Base-by-base conservation (phyloP, 805 yeast species). In the Wickerhamomyces strasburgensis region DNA sequence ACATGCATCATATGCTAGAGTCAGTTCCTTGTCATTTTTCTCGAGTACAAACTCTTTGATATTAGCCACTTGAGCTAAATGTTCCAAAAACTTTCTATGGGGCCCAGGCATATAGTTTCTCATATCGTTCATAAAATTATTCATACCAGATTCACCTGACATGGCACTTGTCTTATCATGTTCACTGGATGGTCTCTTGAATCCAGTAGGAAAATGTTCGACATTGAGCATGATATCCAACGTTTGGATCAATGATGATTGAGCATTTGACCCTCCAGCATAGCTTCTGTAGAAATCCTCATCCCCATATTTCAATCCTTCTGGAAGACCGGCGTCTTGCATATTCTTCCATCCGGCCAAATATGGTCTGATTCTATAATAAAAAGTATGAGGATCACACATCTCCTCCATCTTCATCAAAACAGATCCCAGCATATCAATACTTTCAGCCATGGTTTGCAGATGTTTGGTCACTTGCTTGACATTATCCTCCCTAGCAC, bases 191-290 rank as follows among this genome's bases (percentile, higher is more conserved):
- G 35, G 63, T 64, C 67, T 51, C 39, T 80, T 60, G 37, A 71
- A 70, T 3, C 95, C 96, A 2, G 90, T 79, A 5, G 95, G 80
- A 44, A 70, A 72, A 58, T 89, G 98, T 40, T 78, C 79, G 13
- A 89, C 83, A 33, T 77, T 77, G 28, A 89, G 67, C 14, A 87
- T 58, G 18, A 85, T 73, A 56, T 89, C 98, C 43, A 89, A 66
- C 18, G 87, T 80, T 61, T 89, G 97, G 44, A 90, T 84, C 51
- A 89, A 67, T 3, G 96, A 85, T 32, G 89, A 79, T 61, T 89
- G 98, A 0, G 96, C 97, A 57, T 89, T 89, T 4, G 95, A 84
- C 1, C 98, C 98, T 19, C 98, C 98, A 14, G 95, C 70, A 57
- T 73, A 81, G 24, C 61, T 56, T 48, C 81, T 65, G 34, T 77